Percentiles rank a stretch among this genome's conserved stretches.
Evolutionary conservation across 305 asterid genomes (phyloP).

Genomic region (Coffea humblotiana): DNA sequence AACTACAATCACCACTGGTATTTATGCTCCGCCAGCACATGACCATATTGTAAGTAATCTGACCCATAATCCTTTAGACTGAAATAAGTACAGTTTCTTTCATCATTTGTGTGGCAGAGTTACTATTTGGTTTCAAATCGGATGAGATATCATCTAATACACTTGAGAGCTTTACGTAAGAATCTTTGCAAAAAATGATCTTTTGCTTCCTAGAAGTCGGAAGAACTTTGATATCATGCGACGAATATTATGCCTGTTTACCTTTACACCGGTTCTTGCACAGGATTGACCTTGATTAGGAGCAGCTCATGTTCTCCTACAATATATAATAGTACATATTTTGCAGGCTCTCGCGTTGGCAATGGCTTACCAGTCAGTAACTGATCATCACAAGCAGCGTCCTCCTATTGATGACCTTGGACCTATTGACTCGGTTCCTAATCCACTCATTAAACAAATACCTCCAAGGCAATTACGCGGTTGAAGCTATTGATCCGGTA

Average conservation of each 20-base stretch:
- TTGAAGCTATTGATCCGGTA: conserved; percentile 2
- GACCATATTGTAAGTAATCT: conserved; percentile 73
- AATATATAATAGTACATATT: neutral
- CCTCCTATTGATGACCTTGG: conserved; percentile 83
- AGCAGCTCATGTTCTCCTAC: neutral
- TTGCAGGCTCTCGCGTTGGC: conserved; percentile 82
- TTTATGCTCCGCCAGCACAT: conserved; percentile 78
- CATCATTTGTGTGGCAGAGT: too few species aligned
- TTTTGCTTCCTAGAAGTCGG: neutral
- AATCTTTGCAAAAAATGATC: neutral
- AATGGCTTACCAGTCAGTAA: conserved; percentile 71
- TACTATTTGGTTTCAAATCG: too few species aligned
- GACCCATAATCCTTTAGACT: neutral
- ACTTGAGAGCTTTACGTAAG: too few species aligned
- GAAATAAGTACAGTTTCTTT: neutral
- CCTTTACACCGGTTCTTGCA: too few species aligned
- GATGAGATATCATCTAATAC: too few species aligned
- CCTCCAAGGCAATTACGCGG: conserved; percentile 45
- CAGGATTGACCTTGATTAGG: neutral
- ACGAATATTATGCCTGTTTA: too few species aligned
- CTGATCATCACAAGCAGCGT: conserved; percentile 76
- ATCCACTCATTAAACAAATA: conserved; percentile 40
- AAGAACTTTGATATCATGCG: too few species aligned
- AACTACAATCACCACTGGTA: conserved; percentile 69
- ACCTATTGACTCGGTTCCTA: conserved; percentile 48